Conservation (phyloP, 352 stramenopile genomes). For the Phytophthora cactorum region DNA sequence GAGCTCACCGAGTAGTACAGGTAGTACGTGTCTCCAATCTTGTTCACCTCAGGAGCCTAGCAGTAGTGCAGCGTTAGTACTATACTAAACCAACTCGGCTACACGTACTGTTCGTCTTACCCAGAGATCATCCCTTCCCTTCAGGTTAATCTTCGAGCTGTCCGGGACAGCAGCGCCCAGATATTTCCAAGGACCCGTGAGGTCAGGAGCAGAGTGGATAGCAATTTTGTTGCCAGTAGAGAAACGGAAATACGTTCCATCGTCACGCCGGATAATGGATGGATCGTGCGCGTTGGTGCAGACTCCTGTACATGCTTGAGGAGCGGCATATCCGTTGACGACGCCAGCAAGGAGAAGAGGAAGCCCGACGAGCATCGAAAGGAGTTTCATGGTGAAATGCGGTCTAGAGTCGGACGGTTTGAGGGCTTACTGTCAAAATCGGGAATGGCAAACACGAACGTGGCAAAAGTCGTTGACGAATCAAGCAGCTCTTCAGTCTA, state of each 20-base stretch:
- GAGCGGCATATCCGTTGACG: conserved; percentile 29
- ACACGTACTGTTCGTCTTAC: conserved; percentile 11
- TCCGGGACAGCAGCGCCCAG: conserved; percentile 46
- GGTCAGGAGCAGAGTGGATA: conserved; percentile 48
- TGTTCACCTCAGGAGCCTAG: conserved; percentile 51
- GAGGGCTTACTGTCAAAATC: conserved; percentile 4
- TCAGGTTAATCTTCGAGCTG: conserved; percentile 51
- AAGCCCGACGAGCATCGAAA: conserved; percentile 22
- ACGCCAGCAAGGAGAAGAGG: conserved; percentile 16
- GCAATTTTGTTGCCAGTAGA: conserved; percentile 59
- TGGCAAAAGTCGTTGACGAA: background rate
- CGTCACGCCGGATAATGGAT: conserved; percentile 53
- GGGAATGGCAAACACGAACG: background rate
- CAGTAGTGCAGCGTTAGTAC: conserved; percentile 3
- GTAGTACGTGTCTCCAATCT: conserved; percentile 59
- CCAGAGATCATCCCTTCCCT: conserved; percentile 55
- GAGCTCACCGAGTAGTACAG: conserved; percentile 65
- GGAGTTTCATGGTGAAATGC: conserved; percentile 13
- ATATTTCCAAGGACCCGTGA: conserved; percentile 55
- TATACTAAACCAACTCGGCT: background rate
- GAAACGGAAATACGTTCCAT: conserved; percentile 70
- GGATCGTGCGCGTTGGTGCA: conserved; percentile 57
- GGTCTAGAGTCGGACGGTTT: background rate
- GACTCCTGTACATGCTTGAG: conserved; percentile 29
- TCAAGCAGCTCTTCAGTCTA: conserved; percentile 10